phyloP scores from a whole-genome alignment of 2,329 filamentous ascomycete genomes.

The Neobulgaria alba region DNA sequence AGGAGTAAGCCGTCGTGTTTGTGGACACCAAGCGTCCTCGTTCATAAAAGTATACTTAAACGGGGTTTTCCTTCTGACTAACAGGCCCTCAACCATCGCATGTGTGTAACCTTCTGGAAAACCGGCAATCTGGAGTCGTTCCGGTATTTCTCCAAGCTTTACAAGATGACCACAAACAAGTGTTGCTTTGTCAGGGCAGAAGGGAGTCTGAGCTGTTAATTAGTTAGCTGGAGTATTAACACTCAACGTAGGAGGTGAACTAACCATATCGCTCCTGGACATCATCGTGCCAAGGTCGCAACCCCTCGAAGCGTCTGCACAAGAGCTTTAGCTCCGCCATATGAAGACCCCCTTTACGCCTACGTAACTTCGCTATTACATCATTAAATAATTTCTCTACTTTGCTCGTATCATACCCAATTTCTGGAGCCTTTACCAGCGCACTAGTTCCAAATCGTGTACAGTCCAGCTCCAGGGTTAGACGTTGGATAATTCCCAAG shows the following conservation, averaged over 20 bases:
- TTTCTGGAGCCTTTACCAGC: slow-evolving; percentile 8
- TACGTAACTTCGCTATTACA: slow-evolving; percentile 11
- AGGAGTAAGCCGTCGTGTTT: too few relatives aligned
- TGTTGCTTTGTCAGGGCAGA: not conserved
- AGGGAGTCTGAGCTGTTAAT: not conserved
- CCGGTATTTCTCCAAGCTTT: slow-evolving; percentile 3
- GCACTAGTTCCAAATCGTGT: slow-evolving; percentile 22
- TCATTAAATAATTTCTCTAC: slow-evolving; percentile 10
- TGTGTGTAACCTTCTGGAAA: slow-evolving; percentile 2
- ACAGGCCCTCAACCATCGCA: not conserved
- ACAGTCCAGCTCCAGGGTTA: slow-evolving; percentile 27
- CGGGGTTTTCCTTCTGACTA: not conserved
- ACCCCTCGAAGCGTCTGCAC: slow-evolving; percentile 11
- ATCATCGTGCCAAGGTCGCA: not conserved
- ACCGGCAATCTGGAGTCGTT: slow-evolving; percentile 5
- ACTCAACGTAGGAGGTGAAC: not conserved
- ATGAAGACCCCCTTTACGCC: slow-evolving; percentile 3
- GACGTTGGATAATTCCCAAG: slow-evolving; percentile 18
- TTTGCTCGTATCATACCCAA: slow-evolving; percentile 12
- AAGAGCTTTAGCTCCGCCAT: slow-evolving; percentile 16
- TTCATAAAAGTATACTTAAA: too few relatives aligned
- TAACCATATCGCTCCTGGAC: not conserved
- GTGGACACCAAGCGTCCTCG: too few relatives aligned
- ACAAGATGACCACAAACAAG: not conserved
- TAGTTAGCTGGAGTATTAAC: too few relatives aligned